These are phyloP conservation scores for Thermochaetoides thermophila DNA, from an alignment of 495 filamentous ascomycete species.

Conservation along the genomic window DNA sequence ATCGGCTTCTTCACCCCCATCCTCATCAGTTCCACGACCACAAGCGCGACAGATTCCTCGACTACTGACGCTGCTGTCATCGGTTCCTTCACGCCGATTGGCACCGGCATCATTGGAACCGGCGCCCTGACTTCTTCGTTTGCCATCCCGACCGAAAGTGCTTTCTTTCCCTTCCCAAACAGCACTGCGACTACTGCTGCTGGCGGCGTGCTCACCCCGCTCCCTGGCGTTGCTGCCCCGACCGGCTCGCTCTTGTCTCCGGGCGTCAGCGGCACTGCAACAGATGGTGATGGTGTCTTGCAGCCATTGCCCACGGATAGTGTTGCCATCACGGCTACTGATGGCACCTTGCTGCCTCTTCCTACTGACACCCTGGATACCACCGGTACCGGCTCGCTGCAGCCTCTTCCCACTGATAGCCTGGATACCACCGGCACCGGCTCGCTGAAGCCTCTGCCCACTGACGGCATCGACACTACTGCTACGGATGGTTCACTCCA, in stretches of 20 bases:
- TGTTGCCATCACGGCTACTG: too few species aligned
- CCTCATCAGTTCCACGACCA: not conserved
- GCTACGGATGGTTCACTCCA: not conserved
- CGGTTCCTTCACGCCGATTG: slow-evolving; percentile 5
- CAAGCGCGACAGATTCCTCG: not conserved
- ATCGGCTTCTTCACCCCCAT: not conserved
- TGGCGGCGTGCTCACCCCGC: not conserved
- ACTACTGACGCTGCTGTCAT: not conserved
- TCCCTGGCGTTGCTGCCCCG: not conserved
- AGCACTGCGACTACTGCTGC: not conserved
- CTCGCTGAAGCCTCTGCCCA: not conserved
- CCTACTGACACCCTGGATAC: not conserved
- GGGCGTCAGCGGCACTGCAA: too few species aligned
- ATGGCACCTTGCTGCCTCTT: too few species aligned
- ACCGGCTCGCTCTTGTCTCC: too few species aligned
- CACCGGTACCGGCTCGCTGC: not conserved
- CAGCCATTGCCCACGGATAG: not conserved
- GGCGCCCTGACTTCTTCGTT: slow-evolving; percentile 1
- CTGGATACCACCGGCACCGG: not conserved
- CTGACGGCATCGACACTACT: not conserved
- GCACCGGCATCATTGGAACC: not conserved
- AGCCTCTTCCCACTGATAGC: not conserved
- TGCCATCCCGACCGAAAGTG: not conserved
- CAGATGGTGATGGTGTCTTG: not conserved
- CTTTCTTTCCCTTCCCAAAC: slow-evolving; percentile 1